Evolutionary conservation across 192 early-diverging fungal species (phyloP).

Genomic region (Coemansia sp.): DNA sequence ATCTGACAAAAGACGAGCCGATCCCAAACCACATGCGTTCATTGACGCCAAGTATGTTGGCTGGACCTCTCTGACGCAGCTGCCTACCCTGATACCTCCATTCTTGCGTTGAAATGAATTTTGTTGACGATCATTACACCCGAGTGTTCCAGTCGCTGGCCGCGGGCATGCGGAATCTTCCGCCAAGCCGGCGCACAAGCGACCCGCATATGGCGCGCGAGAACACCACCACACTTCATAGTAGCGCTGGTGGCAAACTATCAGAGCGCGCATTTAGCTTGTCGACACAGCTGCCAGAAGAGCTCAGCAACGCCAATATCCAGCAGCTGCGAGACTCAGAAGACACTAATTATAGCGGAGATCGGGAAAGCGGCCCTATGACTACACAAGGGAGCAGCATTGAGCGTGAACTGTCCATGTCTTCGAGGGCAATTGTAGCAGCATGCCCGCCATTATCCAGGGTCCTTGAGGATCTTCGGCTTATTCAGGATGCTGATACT

Average conservation of each 20-base stretch:
- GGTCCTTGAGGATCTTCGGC: slow-evolving; percentile 18
- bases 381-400: background rate
- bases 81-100: background rate
- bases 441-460: slow-evolving; percentile 20
- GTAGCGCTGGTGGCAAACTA: slow-evolving; percentile 6
- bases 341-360: background rate
- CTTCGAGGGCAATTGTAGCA: background rate
- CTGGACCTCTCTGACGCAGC: background rate
- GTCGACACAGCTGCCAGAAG: slow-evolving; percentile 24
- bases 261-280: slow-evolving; percentile 34
- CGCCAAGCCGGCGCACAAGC: background rate
- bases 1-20: slow-evolving; percentile 2
- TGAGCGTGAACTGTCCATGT: background rate
- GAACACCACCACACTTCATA: background rate
- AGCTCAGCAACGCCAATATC: background rate
- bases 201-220: background rate
- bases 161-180: background rate
- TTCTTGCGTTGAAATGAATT: slow-evolving; percentile 32
- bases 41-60: background rate
- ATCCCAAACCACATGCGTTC: background rate
- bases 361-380: background rate
- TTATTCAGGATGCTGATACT: slow-evolving; percentile 7
- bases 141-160: slow-evolving; percentile 32
- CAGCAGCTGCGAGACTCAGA: background rate
- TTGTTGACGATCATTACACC: slow-evolving; percentile 50